Percentiles rank a stretch among this genome's conserved stretches.
Evolutionary conservation across 345 rosid species (phyloP).

Genomic region (Rubroshorea leprosula): DNA sequence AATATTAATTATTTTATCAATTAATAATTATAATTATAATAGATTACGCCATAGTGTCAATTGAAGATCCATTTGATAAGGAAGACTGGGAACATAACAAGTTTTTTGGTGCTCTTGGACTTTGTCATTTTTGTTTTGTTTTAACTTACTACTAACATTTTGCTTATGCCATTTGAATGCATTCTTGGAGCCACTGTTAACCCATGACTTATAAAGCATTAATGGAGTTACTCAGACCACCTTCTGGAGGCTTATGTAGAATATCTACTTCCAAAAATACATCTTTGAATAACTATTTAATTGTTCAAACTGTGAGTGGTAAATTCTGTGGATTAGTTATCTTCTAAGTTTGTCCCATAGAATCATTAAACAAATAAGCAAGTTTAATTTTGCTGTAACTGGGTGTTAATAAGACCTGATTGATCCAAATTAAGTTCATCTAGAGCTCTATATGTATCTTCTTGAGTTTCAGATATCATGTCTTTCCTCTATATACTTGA

Average conservation of each 20-base stretch:
- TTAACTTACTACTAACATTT: constrained; percentile 9
- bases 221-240: too few species aligned
- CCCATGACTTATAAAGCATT: too few species aligned
- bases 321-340: not conserved
- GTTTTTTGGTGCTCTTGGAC: constrained; percentile 63
- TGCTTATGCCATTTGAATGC: not conserved
- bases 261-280: not conserved
- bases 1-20: constrained; percentile 5
- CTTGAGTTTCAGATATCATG: not conserved
- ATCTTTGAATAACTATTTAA: not conserved
- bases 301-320: not conserved
- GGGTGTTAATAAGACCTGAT: not conserved
- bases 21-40: too few species aligned
- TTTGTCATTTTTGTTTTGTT: constrained; percentile 69
- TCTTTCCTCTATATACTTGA: not conserved
- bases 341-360: not conserved
- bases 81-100: constrained; percentile 96
- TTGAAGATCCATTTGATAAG: constrained; percentile 98
- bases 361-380: constrained; percentile 8
- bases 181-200: too few species aligned
- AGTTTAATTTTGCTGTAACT: not conserved
- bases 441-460: not conserved
- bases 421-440: too few species aligned
- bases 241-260: not conserved
- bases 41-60: constrained; percentile 82